phyloP scores from a whole-genome alignment of 2,329 filamentous ascomycete species.

The Penicillium sp. region DNA sequence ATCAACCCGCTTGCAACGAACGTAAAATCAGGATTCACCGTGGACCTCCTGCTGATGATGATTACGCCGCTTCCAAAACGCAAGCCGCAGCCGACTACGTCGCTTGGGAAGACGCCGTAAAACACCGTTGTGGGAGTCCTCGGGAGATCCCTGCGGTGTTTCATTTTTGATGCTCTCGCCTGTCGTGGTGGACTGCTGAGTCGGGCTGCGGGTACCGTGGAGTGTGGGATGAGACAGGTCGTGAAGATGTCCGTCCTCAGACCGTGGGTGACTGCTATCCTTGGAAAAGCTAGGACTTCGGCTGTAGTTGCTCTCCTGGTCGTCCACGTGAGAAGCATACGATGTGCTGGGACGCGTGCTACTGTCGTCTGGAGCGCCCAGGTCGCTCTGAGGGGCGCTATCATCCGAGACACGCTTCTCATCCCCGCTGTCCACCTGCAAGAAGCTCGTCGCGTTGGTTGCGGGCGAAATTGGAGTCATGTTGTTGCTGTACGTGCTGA shows the following conservation, averaged over 20 bases:
- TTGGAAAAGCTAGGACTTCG: conserved; percentile 26
- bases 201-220: conserved; percentile 30
- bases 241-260: conserved; percentile 29
- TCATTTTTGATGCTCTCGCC: conserved; percentile 31
- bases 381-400: conserved; percentile 32
- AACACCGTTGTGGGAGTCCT: conserved; percentile 25
- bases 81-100: conserved; percentile 42
- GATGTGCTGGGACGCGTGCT: conserved; percentile 36
- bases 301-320: conserved; percentile 26
- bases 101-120: conserved; percentile 37
- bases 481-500: conserved; percentile 46
- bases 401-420: conserved; percentile 36
- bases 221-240: conserved; percentile 22
- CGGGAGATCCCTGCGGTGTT: conserved; percentile 14
- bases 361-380: conserved; percentile 30
- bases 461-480: conserved; percentile 45
- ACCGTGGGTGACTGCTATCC: conserved; percentile 12
- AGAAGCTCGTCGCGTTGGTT: conserved; percentile 49
- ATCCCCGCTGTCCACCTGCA: conserved; percentile 44
- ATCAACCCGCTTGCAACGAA: conserved; percentile 12
- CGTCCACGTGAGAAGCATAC: conserved; percentile 22
- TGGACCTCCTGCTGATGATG: conserved; percentile 36
- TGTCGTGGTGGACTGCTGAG: conserved; percentile 31
- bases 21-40: conserved; percentile 32
- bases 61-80: conserved; percentile 44